Evolutionary conservation across 176 grass and related monocot species (phyloP).

Genomic region (Neostapfia colusana): DNA sequence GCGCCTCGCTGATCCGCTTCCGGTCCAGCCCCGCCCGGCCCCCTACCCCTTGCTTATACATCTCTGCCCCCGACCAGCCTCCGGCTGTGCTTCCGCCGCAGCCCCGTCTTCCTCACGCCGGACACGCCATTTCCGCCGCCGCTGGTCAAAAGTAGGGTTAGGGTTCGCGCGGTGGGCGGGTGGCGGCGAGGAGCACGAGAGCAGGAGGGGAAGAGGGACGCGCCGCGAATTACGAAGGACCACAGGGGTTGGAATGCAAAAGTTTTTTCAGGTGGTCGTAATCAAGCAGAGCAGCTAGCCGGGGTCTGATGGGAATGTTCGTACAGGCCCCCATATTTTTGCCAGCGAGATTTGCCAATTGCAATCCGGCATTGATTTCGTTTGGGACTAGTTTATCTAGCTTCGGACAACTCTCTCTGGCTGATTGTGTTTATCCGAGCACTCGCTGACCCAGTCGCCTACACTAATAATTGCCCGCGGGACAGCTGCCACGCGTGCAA

Average conservation of each 20-base stretch:
- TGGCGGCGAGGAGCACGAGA: neutral
- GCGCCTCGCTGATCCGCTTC: slow-evolving; percentile 65
- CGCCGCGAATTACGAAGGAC: neutral
- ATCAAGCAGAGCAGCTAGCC: neutral
- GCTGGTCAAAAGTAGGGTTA: slow-evolving; percentile 37
- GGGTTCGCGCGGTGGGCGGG: slow-evolving; percentile 26
- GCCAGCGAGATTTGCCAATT: neutral
- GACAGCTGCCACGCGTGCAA: too few relatives aligned
- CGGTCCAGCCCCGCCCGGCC: slow-evolving; percentile 52
- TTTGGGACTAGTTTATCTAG: neutral
- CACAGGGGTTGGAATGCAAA: neutral
- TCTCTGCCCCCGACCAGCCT: neutral
- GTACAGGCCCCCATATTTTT: slow-evolving; percentile 30
- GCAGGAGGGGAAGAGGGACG: neutral
- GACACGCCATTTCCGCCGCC: slow-evolving; percentile 35
- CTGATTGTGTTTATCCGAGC: neutral
- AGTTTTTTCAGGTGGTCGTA: neutral
- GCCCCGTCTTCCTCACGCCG: slow-evolving; percentile 30
- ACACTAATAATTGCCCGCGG: too few relatives aligned
- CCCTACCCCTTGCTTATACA: slow-evolving; percentile 60
- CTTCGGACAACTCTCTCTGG: neutral
- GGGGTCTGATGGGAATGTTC: slow-evolving; percentile 18
- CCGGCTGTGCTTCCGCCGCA: neutral
- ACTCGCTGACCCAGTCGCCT: too few relatives aligned
- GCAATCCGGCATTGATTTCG: slow-evolving; percentile 25